phyloP scores from a whole-genome alignment of 1,139 yeast genomes.

The Arxiozyma slooffiae region DNA sequence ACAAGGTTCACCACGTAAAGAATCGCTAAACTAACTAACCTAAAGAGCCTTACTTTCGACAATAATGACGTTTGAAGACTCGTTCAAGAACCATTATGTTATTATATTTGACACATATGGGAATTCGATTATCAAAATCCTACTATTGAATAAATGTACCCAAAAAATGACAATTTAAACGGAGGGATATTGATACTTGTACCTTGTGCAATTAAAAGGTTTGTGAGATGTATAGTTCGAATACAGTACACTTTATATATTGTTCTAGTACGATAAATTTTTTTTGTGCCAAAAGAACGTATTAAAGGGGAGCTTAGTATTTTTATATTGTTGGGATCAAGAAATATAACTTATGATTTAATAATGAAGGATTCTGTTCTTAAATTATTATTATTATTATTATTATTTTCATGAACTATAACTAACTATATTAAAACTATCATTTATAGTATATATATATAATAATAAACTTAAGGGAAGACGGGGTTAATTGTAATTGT shows the following conservation, averaged over 20 bases:
- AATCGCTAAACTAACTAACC: slow-evolving; percentile 25
- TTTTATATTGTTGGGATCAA: slow-evolving; percentile 28
- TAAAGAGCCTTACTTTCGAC: slow-evolving; percentile 29
- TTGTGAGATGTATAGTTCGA: slow-evolving; percentile 27
- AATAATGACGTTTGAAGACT: slow-evolving; percentile 25
- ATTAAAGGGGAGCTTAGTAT: slow-evolving; percentile 9
- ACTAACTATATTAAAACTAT: neutral
- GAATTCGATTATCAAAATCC: slow-evolving; percentile 23
- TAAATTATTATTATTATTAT: slow-evolving; percentile 13
- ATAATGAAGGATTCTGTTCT: slow-evolving; percentile 23
- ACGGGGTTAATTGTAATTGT: slow-evolving; percentile 17
- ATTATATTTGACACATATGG: slow-evolving; percentile 26
- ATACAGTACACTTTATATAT: slow-evolving; percentile 27
- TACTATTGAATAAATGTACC: slow-evolving; percentile 19
- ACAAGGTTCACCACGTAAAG: slow-evolving; percentile 18
- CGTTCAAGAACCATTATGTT: slow-evolving; percentile 28
- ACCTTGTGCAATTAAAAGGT: slow-evolving; percentile 27
- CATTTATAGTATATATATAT: neutral
- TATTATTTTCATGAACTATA: neutral
- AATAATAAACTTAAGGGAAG: neutral
- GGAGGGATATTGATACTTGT: slow-evolving; percentile 24
- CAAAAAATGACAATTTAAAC: slow-evolving; percentile 26
- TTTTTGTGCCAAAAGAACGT: slow-evolving; percentile 7
- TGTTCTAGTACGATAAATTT: slow-evolving; percentile 26
- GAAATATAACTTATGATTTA: slow-evolving; percentile 23